Percentiles rank a stretch among this genome's conserved stretches.
Conservation (phyloP, 2,329 filamentous ascomycete species). For the Microdochium paspali region DNA sequence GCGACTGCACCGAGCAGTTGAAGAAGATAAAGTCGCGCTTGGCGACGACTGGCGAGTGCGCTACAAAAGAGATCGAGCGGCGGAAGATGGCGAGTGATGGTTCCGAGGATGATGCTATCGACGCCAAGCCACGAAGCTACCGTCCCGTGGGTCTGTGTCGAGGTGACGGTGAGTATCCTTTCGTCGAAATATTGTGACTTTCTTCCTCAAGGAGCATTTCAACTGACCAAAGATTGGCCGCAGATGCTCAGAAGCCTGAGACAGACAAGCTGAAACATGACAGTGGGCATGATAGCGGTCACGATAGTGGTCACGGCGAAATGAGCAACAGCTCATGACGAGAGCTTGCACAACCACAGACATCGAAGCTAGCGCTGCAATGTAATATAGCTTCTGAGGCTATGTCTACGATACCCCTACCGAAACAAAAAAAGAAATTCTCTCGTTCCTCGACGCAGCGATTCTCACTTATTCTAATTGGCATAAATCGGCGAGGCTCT, state of each 20-base stretch:
- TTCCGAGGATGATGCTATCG: not conserved
- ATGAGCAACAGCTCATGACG: not conserved
- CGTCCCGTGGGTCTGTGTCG: not conserved
- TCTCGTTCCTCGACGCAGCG: too few relatives aligned
- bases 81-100: slow-evolving; percentile 1
- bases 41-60: slow-evolving; percentile 50
- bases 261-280: not conserved
- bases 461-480: too few relatives aligned
- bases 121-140: not conserved
- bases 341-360: not conserved
- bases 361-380: too few relatives aligned
- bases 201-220: too few relatives aligned
- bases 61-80: slow-evolving; percentile 49
- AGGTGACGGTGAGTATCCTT: not conserved
- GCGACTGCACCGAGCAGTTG: slow-evolving; percentile 73
- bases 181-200: too few relatives aligned
- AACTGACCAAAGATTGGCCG: not conserved
- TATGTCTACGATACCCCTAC: too few relatives aligned
- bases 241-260: not conserved
- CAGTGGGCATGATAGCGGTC: not conserved
- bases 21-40: slow-evolving; percentile 58
- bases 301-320: not conserved
- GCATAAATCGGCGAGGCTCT: too few relatives aligned
- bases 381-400: too few relatives aligned
- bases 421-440: too few relatives aligned